A percentile compares a stretch with the other conserved stretches of the same genome.
These are phyloP conservation scores for Sporothrix inflata DNA, from an alignment of 2,329 filamentous ascomycete genomes.

Conservation along the genomic window DNA sequence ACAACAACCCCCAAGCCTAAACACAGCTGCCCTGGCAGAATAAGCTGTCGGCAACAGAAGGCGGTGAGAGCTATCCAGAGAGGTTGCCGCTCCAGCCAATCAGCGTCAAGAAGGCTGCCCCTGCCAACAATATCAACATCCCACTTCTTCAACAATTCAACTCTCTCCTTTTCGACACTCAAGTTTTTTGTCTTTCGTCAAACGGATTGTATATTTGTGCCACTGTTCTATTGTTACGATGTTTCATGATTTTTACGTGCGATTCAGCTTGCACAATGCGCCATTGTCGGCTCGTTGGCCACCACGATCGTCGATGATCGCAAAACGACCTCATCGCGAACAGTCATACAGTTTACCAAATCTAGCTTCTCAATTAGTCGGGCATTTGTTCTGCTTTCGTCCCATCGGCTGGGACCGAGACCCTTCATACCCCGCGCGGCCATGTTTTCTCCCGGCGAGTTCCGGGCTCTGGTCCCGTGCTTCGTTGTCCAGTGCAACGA, in stretches of 20 bases:
- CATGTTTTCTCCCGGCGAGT: neutral
- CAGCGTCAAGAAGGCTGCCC: constrained; percentile 1
- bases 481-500: neutral
- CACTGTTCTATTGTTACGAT: no score
- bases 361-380: neutral
- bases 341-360: neutral
- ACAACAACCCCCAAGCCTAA: constrained; percentile 5
- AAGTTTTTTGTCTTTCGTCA: neutral
- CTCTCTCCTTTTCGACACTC: neutral
- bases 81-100: constrained; percentile 1
- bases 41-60: constrained; percentile 19
- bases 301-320: neutral
- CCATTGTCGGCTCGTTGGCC: neutral
- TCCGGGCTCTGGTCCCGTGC: neutral
- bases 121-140: constrained; percentile 5
- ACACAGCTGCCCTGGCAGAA: constrained; percentile 28
- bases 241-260: no score
- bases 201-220: neutral
- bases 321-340: neutral
- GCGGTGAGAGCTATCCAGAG: constrained; percentile 29
- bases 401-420: neutral
- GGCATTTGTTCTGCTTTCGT: neutral
- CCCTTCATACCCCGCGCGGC: neutral
- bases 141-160: neutral
- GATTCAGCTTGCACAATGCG: no score